phyloP scores from a whole-genome alignment of 345 rosid genomes.

The Hibiscus trionum region DNA sequence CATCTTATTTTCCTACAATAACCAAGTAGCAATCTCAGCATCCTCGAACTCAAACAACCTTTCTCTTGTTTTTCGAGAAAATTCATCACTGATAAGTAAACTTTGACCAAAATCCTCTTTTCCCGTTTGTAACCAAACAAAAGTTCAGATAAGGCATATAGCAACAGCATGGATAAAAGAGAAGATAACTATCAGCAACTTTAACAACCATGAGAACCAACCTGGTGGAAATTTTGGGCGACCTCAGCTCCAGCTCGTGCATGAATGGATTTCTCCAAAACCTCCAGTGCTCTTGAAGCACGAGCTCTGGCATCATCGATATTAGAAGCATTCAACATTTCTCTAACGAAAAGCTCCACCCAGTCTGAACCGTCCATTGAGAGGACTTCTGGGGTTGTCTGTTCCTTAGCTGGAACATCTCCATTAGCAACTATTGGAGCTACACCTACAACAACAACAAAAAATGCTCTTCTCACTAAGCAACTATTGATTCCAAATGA shows the following conservation, averaged over 20 bases:
- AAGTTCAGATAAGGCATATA: neutral
- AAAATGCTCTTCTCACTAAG: neutral
- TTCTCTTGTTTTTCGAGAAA: neutral
- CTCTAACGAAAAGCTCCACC: slow-evolving; percentile 12
- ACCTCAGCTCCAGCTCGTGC: slow-evolving; percentile 16
- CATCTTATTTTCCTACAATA: no score
- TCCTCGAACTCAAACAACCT: no score
- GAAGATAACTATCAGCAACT: neutral
- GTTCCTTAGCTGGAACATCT: slow-evolving; percentile 23
- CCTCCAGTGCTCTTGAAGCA: slow-evolving; percentile 60
- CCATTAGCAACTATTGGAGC: slow-evolving; percentile 11
- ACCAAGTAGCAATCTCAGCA: no score
- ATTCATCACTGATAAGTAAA: neutral
- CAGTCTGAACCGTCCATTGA: slow-evolving; percentile 50
- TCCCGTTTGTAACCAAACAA: neutral
- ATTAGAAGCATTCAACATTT: slow-evolving; percentile 54
- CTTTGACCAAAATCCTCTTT: neutral
- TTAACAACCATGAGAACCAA: slow-evolving; percentile 14
- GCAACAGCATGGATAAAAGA: neutral
- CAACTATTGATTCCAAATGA: neutral
- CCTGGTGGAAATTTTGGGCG: no score
- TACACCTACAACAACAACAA: neutral
- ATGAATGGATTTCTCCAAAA: slow-evolving; percentile 48
- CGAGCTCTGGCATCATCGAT: slow-evolving; percentile 71
- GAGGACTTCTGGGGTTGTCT: slow-evolving; percentile 20